These are phyloP conservation scores for Candida pseudofarinosa DNA, from an alignment of 805 yeast species.

Conservation along the genomic window DNA sequence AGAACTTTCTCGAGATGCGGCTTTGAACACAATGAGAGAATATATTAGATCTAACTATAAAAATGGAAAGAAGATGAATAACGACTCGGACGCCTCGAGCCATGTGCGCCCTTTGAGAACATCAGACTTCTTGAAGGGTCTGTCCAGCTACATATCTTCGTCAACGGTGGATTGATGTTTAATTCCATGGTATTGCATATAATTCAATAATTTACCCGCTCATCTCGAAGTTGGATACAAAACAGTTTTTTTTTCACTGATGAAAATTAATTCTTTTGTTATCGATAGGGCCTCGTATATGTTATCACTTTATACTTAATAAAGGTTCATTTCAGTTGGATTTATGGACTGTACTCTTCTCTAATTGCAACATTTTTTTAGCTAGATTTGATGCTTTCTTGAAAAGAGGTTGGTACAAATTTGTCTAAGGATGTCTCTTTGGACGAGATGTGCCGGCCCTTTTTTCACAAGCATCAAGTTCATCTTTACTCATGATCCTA, in stretches of 20 bases:
- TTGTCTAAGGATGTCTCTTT: no score
- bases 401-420: no score
- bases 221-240: not conserved
- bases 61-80: constrained; percentile 27
- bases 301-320: not conserved
- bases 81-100: constrained; percentile 21
- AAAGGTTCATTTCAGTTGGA: not conserved
- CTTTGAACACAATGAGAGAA: constrained; percentile 83
- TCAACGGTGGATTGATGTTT: constrained; percentile 14
- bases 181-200: not conserved
- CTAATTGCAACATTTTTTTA: no score
- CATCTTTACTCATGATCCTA: no score
- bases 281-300: not conserved
- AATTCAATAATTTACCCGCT: not conserved
- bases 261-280: not conserved
- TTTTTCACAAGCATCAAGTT: no score
- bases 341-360: no score
- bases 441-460: no score
- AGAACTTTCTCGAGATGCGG: constrained; percentile 92
- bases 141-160: constrained; percentile 11
- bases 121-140: constrained; percentile 51
- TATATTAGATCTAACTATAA: constrained; percentile 59
- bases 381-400: no score
- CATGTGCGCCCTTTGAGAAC: constrained; percentile 61
- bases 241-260: not conserved